phyloP scores from a whole-genome alignment of 2,329 filamentous ascomycete species.

The Ceratocystis huliohia region DNA sequence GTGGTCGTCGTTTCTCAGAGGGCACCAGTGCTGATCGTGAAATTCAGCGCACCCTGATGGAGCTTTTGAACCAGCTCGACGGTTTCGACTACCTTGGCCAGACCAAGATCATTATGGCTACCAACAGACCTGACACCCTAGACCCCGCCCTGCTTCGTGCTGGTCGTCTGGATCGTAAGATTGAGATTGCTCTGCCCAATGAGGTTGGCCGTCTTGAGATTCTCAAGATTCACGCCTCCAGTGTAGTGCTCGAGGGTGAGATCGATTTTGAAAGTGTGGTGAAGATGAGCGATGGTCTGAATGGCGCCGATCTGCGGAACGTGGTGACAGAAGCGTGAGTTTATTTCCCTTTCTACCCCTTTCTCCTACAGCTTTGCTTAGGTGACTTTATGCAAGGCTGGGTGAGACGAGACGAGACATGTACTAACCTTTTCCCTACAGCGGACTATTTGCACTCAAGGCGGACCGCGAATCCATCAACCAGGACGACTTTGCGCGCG shows the following conservation, averaged over 20 bases:
- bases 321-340: conserved; percentile 96
- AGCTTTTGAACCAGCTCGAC: conserved; percentile 94
- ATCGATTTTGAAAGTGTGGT: conserved; percentile 98
- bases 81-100: conserved; percentile 99
- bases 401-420: conserved; percentile 21
- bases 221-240: conserved; percentile 87
- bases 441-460: conserved; percentile 94
- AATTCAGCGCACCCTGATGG: conserved; percentile 97
- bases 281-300: conserved; percentile 98
- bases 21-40: conserved; percentile 95
- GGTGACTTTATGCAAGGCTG: background rate
- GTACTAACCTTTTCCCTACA: conserved; percentile 31
- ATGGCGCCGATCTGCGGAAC: conserved; percentile 93
- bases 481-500: conserved; percentile 99
- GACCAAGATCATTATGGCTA: conserved; percentile 99
- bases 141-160: conserved; percentile 87
- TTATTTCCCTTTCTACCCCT: background rate
- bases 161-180: conserved; percentile 89
- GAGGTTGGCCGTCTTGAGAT: conserved; percentile 94
- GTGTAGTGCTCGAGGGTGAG: conserved; percentile 81
- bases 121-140: conserved; percentile 90
- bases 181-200: conserved; percentile 93
- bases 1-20: conserved; percentile 89
- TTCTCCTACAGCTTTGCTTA: background rate
- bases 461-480: conserved; percentile 92